Evolutionary conservation across 23 red algal species (phyloP).

Genomic region (Pyropia yezoensis): DNA sequence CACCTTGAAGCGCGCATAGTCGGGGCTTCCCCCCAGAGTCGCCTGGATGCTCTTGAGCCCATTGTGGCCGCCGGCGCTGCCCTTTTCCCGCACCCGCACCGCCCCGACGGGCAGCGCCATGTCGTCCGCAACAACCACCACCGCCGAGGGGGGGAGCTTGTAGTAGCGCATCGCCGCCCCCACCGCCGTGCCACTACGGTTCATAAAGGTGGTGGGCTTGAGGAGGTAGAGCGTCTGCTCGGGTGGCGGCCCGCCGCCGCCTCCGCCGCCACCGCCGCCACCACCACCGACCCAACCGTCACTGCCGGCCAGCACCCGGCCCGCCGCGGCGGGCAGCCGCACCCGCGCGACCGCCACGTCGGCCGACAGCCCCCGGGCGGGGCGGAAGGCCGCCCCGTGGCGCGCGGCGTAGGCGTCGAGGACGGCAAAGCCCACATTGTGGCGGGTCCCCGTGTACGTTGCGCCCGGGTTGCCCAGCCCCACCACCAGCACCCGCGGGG

Average conservation of each 20-base stretch:
- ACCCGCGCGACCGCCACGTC: slow-evolving; percentile 16
- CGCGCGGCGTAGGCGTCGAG: slow-evolving; percentile 47
- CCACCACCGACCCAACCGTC: background rate
- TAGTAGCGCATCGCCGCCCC: slow-evolving; percentile 35
- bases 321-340: background rate
- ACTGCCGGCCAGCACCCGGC: background rate
- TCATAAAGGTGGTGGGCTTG: slow-evolving; percentile 94
- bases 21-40: slow-evolving; percentile 18
- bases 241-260: background rate
- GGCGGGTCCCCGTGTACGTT: slow-evolving; percentile 58
- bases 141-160: slow-evolving; percentile 22
- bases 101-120: slow-evolving; percentile 51
- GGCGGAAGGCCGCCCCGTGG: slow-evolving; percentile 36
- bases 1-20: slow-evolving; percentile 68
- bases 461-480: slow-evolving; percentile 87
- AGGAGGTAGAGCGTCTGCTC: slow-evolving; percentile 42
- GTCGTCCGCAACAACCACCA: slow-evolving; percentile 87
- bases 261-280: background rate
- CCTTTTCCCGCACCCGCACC: slow-evolving; percentile 57
- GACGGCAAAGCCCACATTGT: slow-evolving; percentile 75
- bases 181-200: slow-evolving; percentile 59
- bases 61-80: slow-evolving; percentile 89
- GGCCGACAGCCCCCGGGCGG: slow-evolving; percentile 20
- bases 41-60: slow-evolving; percentile 81
- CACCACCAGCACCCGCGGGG: slow-evolving; percentile 40